A percentile compares a stretch with the other conserved stretches of the same genome.
Conservation (phyloP, 208 protist genomes). For the Tetramitus jugosus region DNA sequence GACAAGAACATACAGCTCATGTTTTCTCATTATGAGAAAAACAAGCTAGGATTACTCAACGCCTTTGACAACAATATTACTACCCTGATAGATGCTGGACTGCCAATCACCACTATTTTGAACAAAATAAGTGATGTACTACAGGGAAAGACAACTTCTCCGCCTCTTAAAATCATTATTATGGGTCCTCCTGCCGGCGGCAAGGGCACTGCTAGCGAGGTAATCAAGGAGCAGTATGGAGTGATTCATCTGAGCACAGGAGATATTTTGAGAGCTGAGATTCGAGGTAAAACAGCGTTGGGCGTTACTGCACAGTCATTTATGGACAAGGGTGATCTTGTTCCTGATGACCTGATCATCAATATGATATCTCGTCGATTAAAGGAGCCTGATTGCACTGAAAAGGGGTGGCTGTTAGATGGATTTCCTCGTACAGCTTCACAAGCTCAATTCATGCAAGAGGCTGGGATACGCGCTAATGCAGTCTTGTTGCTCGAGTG, state of each 20-base stretch:
- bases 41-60: no score
- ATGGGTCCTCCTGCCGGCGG: slow-evolving; percentile 66
- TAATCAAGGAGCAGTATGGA: slow-evolving; percentile 64
- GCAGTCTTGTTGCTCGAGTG: background rate
- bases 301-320: slow-evolving; percentile 48
- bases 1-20: no score
- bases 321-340: slow-evolving; percentile 51
- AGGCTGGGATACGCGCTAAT: background rate
- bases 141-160: no score
- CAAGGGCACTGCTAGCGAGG: slow-evolving; percentile 73
- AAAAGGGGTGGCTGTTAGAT: slow-evolving; percentile 47
- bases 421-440: slow-evolving; percentile 47
- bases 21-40: no score
- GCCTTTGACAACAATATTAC: no score
- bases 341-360: slow-evolving; percentile 66
- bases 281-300: slow-evolving; percentile 41
- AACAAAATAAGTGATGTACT: no score
- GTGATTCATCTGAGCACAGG: slow-evolving; percentile 64
- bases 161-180: slow-evolving; percentile 52
- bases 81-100: no score
- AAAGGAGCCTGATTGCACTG: slow-evolving; percentile 19
- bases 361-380: slow-evolving; percentile 51
- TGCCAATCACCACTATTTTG: no score
- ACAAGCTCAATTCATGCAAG: slow-evolving; percentile 31
- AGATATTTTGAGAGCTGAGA: slow-evolving; percentile 54